Percentiles rank a stretch among this genome's conserved stretches.
Evolutionary conservation across 257 asterid genomes (phyloP).

Genomic region (Solanum clarkiae): DNA sequence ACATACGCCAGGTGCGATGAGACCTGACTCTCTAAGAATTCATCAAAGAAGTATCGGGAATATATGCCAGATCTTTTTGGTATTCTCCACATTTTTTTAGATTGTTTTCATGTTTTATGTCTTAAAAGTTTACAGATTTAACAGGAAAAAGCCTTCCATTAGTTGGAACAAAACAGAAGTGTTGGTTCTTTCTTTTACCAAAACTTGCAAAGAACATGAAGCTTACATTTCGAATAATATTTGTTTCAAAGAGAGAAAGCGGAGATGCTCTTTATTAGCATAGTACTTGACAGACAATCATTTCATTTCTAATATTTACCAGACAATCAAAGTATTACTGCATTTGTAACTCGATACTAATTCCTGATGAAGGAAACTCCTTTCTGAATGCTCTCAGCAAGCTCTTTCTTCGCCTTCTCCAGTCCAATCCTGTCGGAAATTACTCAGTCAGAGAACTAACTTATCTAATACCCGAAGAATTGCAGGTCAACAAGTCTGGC

Average conservation of each 20-base stretch:
- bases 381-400: conserved; percentile 80
- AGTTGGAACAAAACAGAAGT: neutral
- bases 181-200: neutral
- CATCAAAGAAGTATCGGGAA: neutral
- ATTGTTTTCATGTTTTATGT: neutral
- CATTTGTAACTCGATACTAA: conserved; percentile 7
- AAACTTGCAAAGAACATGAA: neutral
- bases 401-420: conserved; percentile 88
- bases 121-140: neutral
- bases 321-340: neutral
- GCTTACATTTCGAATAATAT: neutral
- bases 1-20: neutral
- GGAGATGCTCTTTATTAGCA: neutral
- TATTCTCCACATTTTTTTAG: neutral
- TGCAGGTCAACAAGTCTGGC: neutral
- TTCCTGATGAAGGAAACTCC: conserved; percentile 63
- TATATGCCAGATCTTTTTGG: conserved; percentile 2
- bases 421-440: conserved; percentile 53
- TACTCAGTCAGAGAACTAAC: neutral
- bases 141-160: neutral
- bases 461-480: neutral
- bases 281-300: neutral
- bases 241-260: neutral
- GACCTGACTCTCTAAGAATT: neutral
- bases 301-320: neutral